These are phyloP conservation scores for Myrica gale DNA, from an alignment of 306 rosid genomes.

Conservation along the genomic window DNA sequence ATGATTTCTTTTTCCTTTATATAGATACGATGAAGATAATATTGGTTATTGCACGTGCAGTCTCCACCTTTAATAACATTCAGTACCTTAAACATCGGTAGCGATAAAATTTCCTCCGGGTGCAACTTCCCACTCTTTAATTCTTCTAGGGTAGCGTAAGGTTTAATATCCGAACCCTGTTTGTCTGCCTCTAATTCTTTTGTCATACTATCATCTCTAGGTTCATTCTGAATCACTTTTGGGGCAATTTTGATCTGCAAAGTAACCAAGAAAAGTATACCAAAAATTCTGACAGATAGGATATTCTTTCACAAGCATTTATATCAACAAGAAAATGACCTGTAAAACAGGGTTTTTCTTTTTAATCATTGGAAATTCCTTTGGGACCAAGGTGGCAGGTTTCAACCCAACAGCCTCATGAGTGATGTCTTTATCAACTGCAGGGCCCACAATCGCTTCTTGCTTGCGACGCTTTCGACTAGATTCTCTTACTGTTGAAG, in stretches of 20 bases:
- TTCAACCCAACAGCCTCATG: conserved; percentile 91
- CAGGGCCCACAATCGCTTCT: conserved; percentile 85
- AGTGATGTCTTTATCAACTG: conserved; percentile 78
- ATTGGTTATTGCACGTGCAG: no score
- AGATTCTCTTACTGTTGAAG: conserved; percentile 34
- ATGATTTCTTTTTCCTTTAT: not conserved
- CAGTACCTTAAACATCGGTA: conserved; percentile 92
- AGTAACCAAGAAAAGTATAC: conserved; percentile 25
- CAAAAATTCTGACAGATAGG: conserved; percentile 11
- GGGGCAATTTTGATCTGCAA: conserved; percentile 75
- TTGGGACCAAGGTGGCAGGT: conserved; percentile 72
- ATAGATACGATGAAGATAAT: not conserved
- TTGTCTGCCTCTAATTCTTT: conserved; percentile 53
- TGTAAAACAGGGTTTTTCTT: conserved; percentile 71
- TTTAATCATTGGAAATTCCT: conserved; percentile 82
- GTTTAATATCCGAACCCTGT: conserved; percentile 45
- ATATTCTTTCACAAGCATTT: conserved; percentile 25
- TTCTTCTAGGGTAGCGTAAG: conserved; percentile 66
- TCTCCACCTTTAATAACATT: not conserved
- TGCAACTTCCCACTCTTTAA: conserved; percentile 73
- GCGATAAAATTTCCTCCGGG: conserved; percentile 84
- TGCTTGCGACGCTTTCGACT: conserved; percentile 60
- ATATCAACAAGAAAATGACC: conserved; percentile 39
- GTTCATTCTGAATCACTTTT: conserved; percentile 50
- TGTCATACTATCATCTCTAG: conserved; percentile 38